phyloP scores from a whole-genome alignment of 345 rosid species.

The Excoecaria cochinchinensis region DNA sequence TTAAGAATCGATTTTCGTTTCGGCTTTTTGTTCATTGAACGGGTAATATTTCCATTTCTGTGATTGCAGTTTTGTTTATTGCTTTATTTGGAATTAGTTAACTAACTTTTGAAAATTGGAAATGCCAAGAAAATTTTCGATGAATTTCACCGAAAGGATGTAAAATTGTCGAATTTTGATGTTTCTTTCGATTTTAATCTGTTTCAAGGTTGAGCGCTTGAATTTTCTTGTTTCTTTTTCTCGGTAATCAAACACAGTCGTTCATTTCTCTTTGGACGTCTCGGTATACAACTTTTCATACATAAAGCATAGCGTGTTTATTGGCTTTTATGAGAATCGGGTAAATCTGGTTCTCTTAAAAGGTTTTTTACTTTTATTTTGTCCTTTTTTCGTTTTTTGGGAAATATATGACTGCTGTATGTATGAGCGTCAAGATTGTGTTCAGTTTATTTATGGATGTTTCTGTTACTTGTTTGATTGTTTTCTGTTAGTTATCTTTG shows the following conservation, averaged over 20 bases:
- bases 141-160: neutral
- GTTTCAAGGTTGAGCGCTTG: neutral
- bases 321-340: too few relatives aligned
- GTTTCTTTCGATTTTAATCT: neutral
- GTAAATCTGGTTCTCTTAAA: too few relatives aligned
- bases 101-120: slow-evolving; percentile 5
- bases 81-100: neutral
- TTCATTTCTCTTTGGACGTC: too few relatives aligned
- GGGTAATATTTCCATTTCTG: neutral
- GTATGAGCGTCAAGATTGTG: neutral
- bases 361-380: neutral
- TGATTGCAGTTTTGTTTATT: neutral
- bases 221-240: neutral
- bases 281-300: too few relatives aligned
- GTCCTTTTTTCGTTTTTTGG: neutral
- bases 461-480: neutral
- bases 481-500: neutral
- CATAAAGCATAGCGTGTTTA: too few relatives aligned
- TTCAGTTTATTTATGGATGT: neutral
- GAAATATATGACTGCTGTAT: neutral
- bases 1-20: neutral
- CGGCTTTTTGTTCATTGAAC: neutral
- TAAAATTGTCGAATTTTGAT: neutral
- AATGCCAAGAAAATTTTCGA: neutral
- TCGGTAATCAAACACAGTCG: too few relatives aligned